Evolutionary conservation across 768 basidiomycete genomes (phyloP).

Genomic region (Tulasnella sp.): DNA sequence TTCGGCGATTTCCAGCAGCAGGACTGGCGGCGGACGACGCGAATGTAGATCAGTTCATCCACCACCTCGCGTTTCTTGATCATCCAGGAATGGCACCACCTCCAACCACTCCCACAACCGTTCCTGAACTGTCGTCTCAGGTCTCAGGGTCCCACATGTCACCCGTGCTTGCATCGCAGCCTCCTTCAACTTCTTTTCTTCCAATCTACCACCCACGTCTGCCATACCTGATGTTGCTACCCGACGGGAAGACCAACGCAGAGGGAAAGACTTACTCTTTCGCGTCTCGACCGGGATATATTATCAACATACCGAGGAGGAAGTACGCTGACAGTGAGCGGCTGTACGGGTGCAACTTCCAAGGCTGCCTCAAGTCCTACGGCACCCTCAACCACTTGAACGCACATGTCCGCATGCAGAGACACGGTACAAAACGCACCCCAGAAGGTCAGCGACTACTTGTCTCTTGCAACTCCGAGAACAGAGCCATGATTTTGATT

Average conservation of each 20-base stretch:
- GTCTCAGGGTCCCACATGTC: background rate
- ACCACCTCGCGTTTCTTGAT: background rate
- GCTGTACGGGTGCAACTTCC: slow-evolving; percentile 21
- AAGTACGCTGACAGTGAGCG: slow-evolving; percentile 20
- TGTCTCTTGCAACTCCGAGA: too few species aligned
- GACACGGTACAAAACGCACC: slow-evolving; percentile 81
- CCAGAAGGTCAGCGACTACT: slow-evolving; percentile 60
- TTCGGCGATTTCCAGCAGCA: background rate
- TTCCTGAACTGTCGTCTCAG: background rate
- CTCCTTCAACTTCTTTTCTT: too few species aligned
- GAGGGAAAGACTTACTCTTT: slow-evolving; percentile 13
- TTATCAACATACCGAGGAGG: slow-evolving; percentile 15
- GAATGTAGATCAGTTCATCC: too few species aligned
- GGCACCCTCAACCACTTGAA: slow-evolving; percentile 96
- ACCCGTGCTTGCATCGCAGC: background rate
- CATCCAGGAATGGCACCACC: background rate
- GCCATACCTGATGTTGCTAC: slow-evolving; percentile 9
- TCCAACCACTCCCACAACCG: background rate
- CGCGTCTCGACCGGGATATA: slow-evolving; percentile 14
- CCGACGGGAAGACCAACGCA: background rate
- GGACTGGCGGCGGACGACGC: background rate
- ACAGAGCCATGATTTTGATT: background rate
- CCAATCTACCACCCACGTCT: slow-evolving; percentile 3
- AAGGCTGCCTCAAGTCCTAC: slow-evolving; percentile 61
- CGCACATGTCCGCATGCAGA: slow-evolving; percentile 97